Evolutionary conservation across 2,329 filamentous ascomycete genomes (phyloP).

Genomic region (Colletotrichum coccodes): DNA sequence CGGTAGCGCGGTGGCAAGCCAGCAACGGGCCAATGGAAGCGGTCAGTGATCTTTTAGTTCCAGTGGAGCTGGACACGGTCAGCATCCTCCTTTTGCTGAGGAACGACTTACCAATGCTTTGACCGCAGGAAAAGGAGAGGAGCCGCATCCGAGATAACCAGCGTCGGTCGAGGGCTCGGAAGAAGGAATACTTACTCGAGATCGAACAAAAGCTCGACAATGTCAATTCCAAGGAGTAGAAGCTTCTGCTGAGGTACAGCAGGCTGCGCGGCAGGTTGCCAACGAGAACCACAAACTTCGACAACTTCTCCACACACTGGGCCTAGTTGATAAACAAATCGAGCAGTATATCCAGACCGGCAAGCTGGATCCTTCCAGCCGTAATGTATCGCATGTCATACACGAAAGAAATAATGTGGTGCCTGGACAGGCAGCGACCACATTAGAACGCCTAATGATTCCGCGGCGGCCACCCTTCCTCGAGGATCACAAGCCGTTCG

Average conservation of each 20-base stretch:
- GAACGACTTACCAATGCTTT: conserved; percentile 23
- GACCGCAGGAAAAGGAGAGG: conserved; percentile 26
- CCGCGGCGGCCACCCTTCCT: conserved; percentile 46
- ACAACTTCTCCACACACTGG: conserved; percentile 65
- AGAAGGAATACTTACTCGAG: conserved; percentile 78
- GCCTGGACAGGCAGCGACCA: conserved; percentile 11
- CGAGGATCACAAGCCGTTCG: conserved; percentile 40
- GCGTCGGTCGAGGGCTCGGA: conserved; percentile 76
- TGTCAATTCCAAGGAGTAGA: conserved; percentile 75
- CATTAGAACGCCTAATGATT: conserved; percentile 49
- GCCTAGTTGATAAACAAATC: conserved; percentile 67
- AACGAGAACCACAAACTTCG: conserved; percentile 76
- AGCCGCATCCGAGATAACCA: conserved; percentile 79
- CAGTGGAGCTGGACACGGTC: background rate
- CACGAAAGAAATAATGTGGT: background rate
- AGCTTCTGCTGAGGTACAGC: conserved; percentile 77
- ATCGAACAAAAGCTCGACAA: conserved; percentile 70
- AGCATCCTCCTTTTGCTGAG: background rate
- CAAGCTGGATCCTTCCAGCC: background rate
- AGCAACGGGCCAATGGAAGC: conserved; percentile 25
- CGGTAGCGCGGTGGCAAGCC: background rate
- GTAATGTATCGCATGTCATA: background rate
- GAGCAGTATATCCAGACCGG: conserved; percentile 48
- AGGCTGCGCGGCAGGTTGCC: conserved; percentile 73
- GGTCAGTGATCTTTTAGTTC: conserved; percentile 17